phyloP scores from a whole-genome alignment of 1,284 basidiomycete species.

The Puccinia novopanici region DNA sequence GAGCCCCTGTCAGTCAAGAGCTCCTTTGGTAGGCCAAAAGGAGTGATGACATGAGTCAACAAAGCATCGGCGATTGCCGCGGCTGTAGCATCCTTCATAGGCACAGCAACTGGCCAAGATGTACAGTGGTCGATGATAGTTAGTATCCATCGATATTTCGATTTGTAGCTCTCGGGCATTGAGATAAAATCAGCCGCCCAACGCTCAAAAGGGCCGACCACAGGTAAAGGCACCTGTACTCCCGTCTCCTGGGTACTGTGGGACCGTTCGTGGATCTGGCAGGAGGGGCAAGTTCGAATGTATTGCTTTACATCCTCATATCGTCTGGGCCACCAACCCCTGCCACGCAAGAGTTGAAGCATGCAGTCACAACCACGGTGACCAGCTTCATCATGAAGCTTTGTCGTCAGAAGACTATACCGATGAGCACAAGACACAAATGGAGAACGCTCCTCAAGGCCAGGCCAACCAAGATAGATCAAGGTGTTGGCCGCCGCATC shows the following conservation, averaged over 20 bases:
- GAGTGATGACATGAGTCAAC: background rate
- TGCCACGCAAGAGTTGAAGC: background rate
- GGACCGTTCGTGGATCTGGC: background rate
- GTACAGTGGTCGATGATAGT: background rate
- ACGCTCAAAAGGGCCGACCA: background rate
- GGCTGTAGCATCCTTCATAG: background rate
- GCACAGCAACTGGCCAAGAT: background rate
- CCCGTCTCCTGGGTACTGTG: background rate
- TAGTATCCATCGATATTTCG: background rate
- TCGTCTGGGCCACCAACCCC: too few species aligned
- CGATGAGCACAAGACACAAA: background rate
- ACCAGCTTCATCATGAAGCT: background rate
- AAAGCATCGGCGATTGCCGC: background rate
- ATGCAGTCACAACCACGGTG: background rate
- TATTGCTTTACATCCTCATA: too few species aligned
- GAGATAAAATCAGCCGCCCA: background rate
- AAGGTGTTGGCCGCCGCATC: background rate
- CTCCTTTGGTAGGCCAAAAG: too few species aligned
- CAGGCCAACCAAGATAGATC: background rate
- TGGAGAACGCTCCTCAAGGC: background rate
- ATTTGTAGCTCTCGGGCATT: background rate
- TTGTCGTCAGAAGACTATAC: background rate
- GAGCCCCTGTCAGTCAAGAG: background rate
- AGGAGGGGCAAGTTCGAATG: background rate
- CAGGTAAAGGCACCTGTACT: background rate